Conservation (phyloP, 768 basidiomycete genomes). For the Termitomyces sp. region DNA sequence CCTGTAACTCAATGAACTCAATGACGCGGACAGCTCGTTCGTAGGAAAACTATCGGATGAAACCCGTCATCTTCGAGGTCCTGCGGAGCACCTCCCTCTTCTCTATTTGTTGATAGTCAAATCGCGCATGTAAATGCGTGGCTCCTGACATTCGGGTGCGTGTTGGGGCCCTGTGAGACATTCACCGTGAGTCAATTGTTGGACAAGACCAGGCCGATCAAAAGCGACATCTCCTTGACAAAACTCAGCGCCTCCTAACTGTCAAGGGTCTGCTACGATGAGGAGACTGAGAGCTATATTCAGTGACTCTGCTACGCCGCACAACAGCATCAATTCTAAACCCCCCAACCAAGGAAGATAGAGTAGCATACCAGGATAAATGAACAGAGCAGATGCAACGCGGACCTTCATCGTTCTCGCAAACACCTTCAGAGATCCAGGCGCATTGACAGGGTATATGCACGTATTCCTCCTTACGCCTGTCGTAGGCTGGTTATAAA, state of each 20-base stretch:
- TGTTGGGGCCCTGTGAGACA: slow-evolving; percentile 35
- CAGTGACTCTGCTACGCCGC: slow-evolving; percentile 24
- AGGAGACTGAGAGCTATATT: slow-evolving; percentile 47
- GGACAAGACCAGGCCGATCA: slow-evolving; percentile 43
- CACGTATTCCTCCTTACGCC: slow-evolving; percentile 68
- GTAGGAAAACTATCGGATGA: too few relatives aligned
- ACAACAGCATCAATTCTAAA: neutral
- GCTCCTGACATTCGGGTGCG: slow-evolving; percentile 60
- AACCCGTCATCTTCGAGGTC: too few relatives aligned
- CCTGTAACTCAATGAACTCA: too few relatives aligned
- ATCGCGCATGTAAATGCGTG: too few relatives aligned
- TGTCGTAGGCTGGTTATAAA: slow-evolving; percentile 85
- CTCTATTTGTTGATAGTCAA: too few relatives aligned
- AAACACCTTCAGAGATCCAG: slow-evolving; percentile 47
- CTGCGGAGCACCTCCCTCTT: too few relatives aligned
- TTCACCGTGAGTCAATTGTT: too few relatives aligned
- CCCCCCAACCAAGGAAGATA: neutral
- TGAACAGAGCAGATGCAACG: slow-evolving; percentile 40
- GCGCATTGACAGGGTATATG: slow-evolving; percentile 54
- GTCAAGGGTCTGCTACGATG: slow-evolving; percentile 79
- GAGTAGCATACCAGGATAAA: slow-evolving; percentile 58
- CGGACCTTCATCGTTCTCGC: slow-evolving; percentile 41
- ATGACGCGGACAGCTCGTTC: too few relatives aligned
- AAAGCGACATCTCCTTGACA: slow-evolving; percentile 59
- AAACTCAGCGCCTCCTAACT: slow-evolving; percentile 52